Percentiles rank a stretch among this genome's conserved stretches.
These are phyloP conservation scores for Chytridium lagenaria DNA, from an alignment of 371 early-diverging fungal genomes.

Conservation along the genomic window DNA sequence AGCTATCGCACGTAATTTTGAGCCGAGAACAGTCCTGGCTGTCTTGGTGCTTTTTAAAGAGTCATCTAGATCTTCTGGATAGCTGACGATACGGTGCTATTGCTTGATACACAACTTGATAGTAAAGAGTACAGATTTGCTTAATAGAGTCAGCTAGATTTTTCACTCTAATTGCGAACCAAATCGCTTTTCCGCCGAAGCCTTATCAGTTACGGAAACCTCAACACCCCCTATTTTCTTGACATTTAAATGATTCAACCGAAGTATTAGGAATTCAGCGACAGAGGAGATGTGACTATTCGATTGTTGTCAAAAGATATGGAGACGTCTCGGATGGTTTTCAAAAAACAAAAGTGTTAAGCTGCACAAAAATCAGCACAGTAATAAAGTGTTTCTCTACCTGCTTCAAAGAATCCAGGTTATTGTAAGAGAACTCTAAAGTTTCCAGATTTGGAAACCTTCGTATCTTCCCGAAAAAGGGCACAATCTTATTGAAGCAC, in stretches of 20 bases:
- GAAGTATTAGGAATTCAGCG: constrained; percentile 21
- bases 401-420: constrained; percentile 35
- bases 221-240: constrained; percentile 26
- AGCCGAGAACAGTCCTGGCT: too few relatives aligned
- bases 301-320: constrained; percentile 27
- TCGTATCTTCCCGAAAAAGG: constrained; percentile 25
- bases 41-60: too few relatives aligned
- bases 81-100: too few relatives aligned
- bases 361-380: background rate
- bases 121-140: background rate
- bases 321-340: constrained; percentile 6
- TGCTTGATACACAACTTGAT: too few relatives aligned
- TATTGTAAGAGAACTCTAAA: constrained; percentile 34
- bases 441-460: constrained; percentile 30
- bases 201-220: constrained; percentile 9
- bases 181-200: constrained; percentile 24
- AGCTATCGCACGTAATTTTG: too few relatives aligned
- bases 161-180: constrained; percentile 3
- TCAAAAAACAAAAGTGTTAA: background rate
- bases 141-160: background rate
- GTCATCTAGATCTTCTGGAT: too few relatives aligned
- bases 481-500: constrained; percentile 24
- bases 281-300: constrained; percentile 18
- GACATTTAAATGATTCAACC: constrained; percentile 16
- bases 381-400: too few relatives aligned